Evolutionary conservation across 768 basidiomycete species (phyloP).

Genomic region (Mycena vulgaris): DNA sequence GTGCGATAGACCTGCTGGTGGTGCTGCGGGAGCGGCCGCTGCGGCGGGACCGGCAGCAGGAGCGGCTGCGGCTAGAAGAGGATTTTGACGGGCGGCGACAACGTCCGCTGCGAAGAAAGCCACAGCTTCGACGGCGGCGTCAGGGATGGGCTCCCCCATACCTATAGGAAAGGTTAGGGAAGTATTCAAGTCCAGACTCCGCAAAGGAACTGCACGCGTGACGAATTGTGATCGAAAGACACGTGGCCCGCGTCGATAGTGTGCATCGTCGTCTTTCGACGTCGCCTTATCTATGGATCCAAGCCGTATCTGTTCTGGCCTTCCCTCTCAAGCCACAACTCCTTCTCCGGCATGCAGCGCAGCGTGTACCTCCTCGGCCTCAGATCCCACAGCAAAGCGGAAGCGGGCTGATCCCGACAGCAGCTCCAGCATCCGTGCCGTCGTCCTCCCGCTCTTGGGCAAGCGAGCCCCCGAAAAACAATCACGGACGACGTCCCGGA

Average conservation of each 20-base stretch:
- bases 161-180: not conserved
- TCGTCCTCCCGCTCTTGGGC: no score
- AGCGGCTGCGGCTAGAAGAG: not conserved
- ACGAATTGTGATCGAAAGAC: not conserved
- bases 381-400: not conserved
- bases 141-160: not conserved
- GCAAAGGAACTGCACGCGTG: slow-evolving; percentile 6
- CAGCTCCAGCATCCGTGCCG: no score
- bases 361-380: slow-evolving; percentile 4
- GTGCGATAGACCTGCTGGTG: not conserved
- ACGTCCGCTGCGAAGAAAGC: not conserved
- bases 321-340: no score
- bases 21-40: not conserved
- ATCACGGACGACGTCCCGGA: no score
- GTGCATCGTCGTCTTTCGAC: no score
- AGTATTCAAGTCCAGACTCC: not conserved
- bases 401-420: not conserved
- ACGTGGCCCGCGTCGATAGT: no score
- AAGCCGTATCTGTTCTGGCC: no score
- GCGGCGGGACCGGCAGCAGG: not conserved
- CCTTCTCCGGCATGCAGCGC: not conserved
- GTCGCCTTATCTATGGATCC: no score
- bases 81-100: not conserved
- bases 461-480: no score
- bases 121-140: not conserved